Conservation (phyloP, 768 basidiomycete species). For the Phanerochaete carnosa region DNA sequence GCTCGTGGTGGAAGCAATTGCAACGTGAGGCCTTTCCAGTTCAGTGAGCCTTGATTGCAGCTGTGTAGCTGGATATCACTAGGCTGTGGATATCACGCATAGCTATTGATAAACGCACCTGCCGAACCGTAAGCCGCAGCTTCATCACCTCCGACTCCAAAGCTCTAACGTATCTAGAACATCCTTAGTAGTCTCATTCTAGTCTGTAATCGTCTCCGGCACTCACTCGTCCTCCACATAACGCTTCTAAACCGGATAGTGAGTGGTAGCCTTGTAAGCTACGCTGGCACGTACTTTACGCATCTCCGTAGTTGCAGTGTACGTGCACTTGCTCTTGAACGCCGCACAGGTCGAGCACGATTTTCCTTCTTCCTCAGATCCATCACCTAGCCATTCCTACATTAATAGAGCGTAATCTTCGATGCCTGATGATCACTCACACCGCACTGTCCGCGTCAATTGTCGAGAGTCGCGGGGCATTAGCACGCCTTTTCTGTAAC, state of each 20-base stretch:
- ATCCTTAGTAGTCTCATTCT: slow-evolving; percentile 2
- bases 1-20: neutral
- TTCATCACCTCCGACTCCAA: slow-evolving; percentile 8
- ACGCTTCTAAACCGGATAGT: neutral
- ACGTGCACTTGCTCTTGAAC: slow-evolving; percentile 5
- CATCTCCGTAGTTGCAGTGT: slow-evolving; percentile 3
- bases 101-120: neutral
- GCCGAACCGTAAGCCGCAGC: slow-evolving; percentile 5
- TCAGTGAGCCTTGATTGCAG: neutral
- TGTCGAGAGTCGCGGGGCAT: neutral
- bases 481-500: neutral
- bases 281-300: neutral
- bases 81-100: neutral
- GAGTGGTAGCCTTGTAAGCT: neutral
- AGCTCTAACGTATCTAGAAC: slow-evolving; percentile 8
- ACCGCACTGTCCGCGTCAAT: slow-evolving; percentile 4
- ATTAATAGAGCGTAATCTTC: neutral
- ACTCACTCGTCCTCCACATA: neutral
- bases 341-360: neutral
- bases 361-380: neutral
- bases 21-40: neutral
- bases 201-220: neutral
- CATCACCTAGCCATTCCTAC: neutral
- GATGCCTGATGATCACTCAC: neutral
- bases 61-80: neutral